phyloP scores from a whole-genome alignment of 352 stramenopile species.

The Pythium aphanidermatum region DNA sequence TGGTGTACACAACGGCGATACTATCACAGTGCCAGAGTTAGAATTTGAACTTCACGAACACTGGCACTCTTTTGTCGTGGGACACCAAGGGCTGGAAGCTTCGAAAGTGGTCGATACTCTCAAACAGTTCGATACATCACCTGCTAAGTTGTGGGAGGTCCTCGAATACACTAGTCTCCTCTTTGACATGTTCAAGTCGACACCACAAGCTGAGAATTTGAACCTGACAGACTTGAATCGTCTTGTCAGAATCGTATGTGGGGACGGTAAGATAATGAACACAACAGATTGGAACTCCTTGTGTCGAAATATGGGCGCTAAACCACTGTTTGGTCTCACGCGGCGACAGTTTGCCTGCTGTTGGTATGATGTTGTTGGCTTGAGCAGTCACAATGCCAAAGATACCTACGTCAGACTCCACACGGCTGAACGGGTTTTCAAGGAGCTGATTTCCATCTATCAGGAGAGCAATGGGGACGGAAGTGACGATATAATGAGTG shows the following conservation, averaged over 20 bases:
- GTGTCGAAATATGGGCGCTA: constrained; percentile 32
- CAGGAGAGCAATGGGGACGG: constrained; percentile 27
- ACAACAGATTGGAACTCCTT: constrained; percentile 26
- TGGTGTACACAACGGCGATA: constrained; percentile 19
- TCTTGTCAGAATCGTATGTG: constrained; percentile 32
- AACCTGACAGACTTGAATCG: constrained; percentile 28
- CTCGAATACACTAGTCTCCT: constrained; percentile 50
- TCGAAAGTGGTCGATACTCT: constrained; percentile 38
- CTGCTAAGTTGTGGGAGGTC: constrained; percentile 37
- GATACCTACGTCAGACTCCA: constrained; percentile 41
- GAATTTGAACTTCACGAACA: constrained; percentile 44
- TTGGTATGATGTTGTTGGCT: constrained; percentile 38
- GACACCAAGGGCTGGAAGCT: constrained; percentile 35
- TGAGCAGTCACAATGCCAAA: constrained; percentile 33
- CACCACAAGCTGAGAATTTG: constrained; percentile 17
- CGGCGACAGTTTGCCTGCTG: constrained; percentile 49
- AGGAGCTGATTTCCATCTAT: constrained; percentile 36
- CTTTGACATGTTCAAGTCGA: constrained; percentile 39
- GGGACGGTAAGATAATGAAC: constrained; percentile 23
- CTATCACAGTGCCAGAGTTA: constrained; percentile 21
- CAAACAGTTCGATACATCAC: constrained; percentile 41
- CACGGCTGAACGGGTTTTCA: constrained; percentile 38
- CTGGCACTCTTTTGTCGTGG: constrained; percentile 49
- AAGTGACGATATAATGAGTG: constrained; percentile 18
- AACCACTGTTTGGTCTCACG: constrained; percentile 27